Evolutionary conservation across 1,139 yeast genomes (phyloP), one percentile per base, ranked within the genome.

Genomic region (Spathaspora jeffriesii): DNA sequence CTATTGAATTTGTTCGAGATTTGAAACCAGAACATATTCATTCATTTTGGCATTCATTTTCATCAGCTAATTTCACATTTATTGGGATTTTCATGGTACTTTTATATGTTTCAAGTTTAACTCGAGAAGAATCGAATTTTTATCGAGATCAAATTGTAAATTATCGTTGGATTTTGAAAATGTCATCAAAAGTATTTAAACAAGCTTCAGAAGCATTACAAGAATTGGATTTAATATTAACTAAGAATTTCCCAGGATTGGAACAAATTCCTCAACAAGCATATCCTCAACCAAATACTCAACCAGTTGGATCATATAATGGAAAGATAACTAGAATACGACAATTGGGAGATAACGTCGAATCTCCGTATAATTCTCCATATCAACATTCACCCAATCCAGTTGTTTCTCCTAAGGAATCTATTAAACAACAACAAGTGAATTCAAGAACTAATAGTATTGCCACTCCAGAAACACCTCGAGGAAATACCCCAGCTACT

Each of bases 51-150:
- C 93, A 88, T 64, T 81, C 91, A 2, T 83, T 91, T 4, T 79
- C 96, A 0, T 76, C 92, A 0, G 78, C 88, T 10, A 88, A 87
- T 59, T 82, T 91, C 53, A 84, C 96, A 3, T 67, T 88, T 42
- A 88, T 90, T 46, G 96, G 96, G 2, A 82, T 93, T 0, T 91
- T 91, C 74, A 96, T 96, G 0, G 85, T 95, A 0, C 70, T 91
- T 9, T 68, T 91, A 47, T 88, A 77, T 58, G 81, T 83, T 28
- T 84, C 92, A 0, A 70, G 91, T 1, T 68, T 75, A 10, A 64
- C 78, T 3, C 65, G 76, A 18, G 89, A 82, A 48, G 96, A 89
- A 58, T 77, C 86, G 0, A 73, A 71, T 37, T 72, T 78, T 48
- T 88, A 81, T 63, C 77, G 82, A 56, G 88, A 82, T 53, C 85